Evolutionary conservation across 1,284 basidiomycete genomes (phyloP).

Genomic region (Leccinum holopus): DNA sequence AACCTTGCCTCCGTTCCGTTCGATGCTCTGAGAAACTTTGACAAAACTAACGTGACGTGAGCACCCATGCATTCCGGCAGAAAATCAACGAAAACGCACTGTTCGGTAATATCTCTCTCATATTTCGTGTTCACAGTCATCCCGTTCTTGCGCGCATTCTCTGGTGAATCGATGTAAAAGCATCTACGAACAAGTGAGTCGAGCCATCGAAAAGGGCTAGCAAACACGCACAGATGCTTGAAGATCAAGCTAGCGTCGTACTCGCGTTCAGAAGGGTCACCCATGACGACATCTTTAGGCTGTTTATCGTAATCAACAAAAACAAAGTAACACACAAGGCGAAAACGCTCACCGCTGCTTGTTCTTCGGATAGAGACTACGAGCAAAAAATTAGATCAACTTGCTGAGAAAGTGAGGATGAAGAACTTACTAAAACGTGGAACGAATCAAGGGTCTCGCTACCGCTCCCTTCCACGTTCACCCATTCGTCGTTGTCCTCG

Average conservation of each 20-base stretch:
- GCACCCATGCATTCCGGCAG: not conserved
- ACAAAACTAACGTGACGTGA: slow-evolving; percentile 48
- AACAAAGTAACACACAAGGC: not conserved
- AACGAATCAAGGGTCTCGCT: slow-evolving; percentile 28
- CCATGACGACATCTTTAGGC: slow-evolving; percentile 54
- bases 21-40: slow-evolving; percentile 52
- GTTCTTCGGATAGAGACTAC: slow-evolving; percentile 21
- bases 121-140: slow-evolving; percentile 59
- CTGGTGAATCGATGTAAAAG: slow-evolving; percentile 84
- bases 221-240: slow-evolving; percentile 64
- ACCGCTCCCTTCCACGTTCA: slow-evolving; percentile 19
- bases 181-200: slow-evolving; percentile 44
- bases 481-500: slow-evolving; percentile 34
- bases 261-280: slow-evolving; percentile 65
- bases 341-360: slow-evolving; percentile 13
- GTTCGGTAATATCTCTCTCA: slow-evolving; percentile 49
- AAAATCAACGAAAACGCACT: slow-evolving; percentile 39
- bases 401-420: not conserved
- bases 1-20: slow-evolving; percentile 69
- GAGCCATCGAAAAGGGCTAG: not conserved
- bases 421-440: slow-evolving; percentile 23
- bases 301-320: slow-evolving; percentile 10
- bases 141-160: slow-evolving; percentile 65
- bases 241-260: slow-evolving; percentile 80
- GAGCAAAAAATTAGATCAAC: not conserved